Evolutionary conservation across 2,329 filamentous ascomycete genomes (phyloP), one percentile per base, ranked within the genome.

Genomic region (Alternaria postmessia): DNA sequence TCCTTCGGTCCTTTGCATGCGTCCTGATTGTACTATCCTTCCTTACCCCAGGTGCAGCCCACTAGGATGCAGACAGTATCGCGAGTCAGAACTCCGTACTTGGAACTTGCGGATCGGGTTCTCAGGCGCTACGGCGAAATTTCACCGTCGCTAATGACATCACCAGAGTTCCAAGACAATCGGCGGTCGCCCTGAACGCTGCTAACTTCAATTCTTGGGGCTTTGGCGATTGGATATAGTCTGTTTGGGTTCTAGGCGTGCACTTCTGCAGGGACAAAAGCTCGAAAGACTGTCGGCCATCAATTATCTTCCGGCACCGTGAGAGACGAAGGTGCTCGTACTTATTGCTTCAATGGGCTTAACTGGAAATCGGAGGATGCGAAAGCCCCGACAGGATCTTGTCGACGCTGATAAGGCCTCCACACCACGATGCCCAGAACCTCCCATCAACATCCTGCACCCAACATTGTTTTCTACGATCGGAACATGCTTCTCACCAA

Each of bases 1-100:
- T 49, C 20, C 36, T 36, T 49, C 46, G 46, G 46, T 48, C 46
- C 46, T 48, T 48, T 36, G 30, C 46, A 48, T 34, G 30, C 46
- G 34, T 36, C 7, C 14, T 16, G 30, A 36, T 16, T 24, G 11
- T 49, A 24, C 20, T 24, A 12, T 20, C 12, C 32, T 26, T 5
- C 46, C 22, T 38, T 38, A n/a, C 30, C 12, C 46, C 46, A 48
- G 46, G 46, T 36, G 18, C 46, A 48, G 30, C 30, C 46, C 22
- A 36, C 46, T 48, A 6, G 46, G 16, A 48, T 34, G 12, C 30
- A 49, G 46, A 36, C 32, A 26, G 8, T 36, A 26, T 49, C 46
- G 16, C 16, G 32, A 38, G 46, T 49, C 46, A 32, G 46, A 38
- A 49, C 30, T 49, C 46, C 46, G 46, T 49, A 14, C 46, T 36